A percentile compares a stretch with the other conserved stretches of the same genome.
Conservation (phyloP, 1,284 basidiomycete species). For the Naganishia sp. region DNA sequence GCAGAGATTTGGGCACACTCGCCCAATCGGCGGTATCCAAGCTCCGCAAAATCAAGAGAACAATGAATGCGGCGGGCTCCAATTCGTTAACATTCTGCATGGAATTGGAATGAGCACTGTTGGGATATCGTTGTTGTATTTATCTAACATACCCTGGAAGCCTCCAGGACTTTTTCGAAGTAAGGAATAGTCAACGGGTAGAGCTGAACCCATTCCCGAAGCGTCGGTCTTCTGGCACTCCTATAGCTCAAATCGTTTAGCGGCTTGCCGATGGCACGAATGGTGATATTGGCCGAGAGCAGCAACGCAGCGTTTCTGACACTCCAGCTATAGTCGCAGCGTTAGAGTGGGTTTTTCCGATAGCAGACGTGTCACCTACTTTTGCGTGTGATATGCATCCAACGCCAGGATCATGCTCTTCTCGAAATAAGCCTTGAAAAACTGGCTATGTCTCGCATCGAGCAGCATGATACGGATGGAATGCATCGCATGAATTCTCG, state of each 20-base stretch:
- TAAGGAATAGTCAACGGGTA: conserved; percentile 22
- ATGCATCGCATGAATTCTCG: conserved; percentile 53
- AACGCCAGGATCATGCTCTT: conserved; percentile 46
- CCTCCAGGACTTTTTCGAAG: conserved; percentile 16
- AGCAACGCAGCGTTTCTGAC: conserved; percentile 53
- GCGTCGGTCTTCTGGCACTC: conserved; percentile 1
- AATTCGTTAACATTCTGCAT: background rate
- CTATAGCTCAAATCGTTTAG: conserved; percentile 27
- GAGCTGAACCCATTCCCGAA: conserved; percentile 26
- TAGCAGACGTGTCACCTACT: conserved; percentile 40
- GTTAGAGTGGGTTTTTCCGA: conserved; percentile 10
- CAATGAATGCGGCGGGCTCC: conserved; percentile 19
- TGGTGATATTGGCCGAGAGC: conserved; percentile 49
- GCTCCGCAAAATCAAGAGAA: conserved; percentile 27
- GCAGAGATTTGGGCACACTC: conserved; percentile 30
- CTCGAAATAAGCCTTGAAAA: conserved; percentile 47
- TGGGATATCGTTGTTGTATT: background rate
- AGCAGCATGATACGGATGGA: conserved; percentile 51
- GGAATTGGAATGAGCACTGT: background rate
- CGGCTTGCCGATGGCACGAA: conserved; percentile 42
- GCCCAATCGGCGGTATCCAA: conserved; percentile 5
- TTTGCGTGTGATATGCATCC: conserved; percentile 46
- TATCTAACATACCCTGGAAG: conserved; percentile 9
- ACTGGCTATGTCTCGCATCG: conserved; percentile 46
- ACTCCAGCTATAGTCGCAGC: conserved; percentile 47